Evolutionary conservation across 495 filamentous ascomycete genomes (phyloP).

Genomic region (Neurospora hispaniola): DNA sequence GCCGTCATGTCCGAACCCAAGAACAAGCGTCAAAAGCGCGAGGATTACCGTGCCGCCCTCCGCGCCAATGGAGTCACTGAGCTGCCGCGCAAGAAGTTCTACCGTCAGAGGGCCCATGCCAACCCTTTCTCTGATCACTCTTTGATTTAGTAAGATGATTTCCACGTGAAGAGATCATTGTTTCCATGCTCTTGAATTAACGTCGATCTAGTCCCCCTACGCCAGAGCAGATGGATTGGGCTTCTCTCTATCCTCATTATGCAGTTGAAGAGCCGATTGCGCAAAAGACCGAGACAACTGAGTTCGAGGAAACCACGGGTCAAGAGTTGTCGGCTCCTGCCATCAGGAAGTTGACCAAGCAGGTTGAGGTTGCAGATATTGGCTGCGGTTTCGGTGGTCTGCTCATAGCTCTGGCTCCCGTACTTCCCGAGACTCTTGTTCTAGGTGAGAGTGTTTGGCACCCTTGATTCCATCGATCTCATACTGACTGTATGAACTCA

Average conservation of each 20-base stretch:
- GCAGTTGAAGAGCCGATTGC: slow-evolving; percentile 15
- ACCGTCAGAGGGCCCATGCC: slow-evolving; percentile 90
- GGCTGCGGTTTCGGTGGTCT: slow-evolving; percentile 94
- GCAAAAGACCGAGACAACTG: slow-evolving; percentile 2
- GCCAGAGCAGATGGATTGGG: slow-evolving; percentile 87
- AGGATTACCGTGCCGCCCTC: slow-evolving; percentile 49
- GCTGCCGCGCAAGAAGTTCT: slow-evolving; percentile 88
- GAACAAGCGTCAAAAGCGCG: slow-evolving; percentile 63
- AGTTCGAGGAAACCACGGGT: slow-evolving; percentile 4
- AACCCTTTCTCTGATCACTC: slow-evolving; percentile 95
- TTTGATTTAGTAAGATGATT: slow-evolving; percentile 60
- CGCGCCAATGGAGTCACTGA: slow-evolving; percentile 14
- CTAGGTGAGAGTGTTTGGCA: slow-evolving; percentile 43
- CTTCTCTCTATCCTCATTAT: slow-evolving; percentile 69
- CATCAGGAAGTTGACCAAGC: slow-evolving; percentile 41
- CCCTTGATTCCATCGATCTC: not conserved
- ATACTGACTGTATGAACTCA: slow-evolving; percentile 2
- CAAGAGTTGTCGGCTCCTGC: slow-evolving; percentile 4
- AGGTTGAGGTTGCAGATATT: slow-evolving; percentile 92
- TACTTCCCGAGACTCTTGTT: slow-evolving; percentile 71
- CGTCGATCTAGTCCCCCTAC: slow-evolving; percentile 52
- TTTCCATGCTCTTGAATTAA: not conserved
- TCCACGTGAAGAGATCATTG: not conserved
- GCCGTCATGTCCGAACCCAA: slow-evolving; percentile 40
- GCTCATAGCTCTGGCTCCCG: slow-evolving; percentile 72